Conservation (phyloP, 257 asterid genomes). For the Prunella vulgaris region DNA sequence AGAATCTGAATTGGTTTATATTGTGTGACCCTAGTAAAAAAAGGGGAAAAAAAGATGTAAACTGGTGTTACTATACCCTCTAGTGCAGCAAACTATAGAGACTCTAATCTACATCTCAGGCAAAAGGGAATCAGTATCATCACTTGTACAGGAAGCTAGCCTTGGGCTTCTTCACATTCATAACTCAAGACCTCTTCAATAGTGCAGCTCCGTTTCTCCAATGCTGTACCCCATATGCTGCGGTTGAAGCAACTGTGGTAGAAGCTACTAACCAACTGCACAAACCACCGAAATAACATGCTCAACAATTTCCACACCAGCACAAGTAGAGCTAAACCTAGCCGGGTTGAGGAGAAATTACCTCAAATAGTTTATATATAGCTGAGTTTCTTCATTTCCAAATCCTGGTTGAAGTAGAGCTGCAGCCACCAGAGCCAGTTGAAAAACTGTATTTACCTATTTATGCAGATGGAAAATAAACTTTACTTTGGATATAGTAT, state of each 20-base stretch:
- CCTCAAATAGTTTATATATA: conserved; percentile 65
- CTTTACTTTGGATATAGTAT: background rate
- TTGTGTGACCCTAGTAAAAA: background rate
- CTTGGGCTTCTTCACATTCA: background rate
- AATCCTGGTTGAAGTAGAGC: conserved; percentile 94
- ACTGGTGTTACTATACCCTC: background rate
- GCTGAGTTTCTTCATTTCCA: conserved; percentile 68
- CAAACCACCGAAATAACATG: conserved; percentile 17
- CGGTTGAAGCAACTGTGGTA: conserved; percentile 75
- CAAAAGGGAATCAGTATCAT: background rate
- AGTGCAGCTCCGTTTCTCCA: conserved; percentile 37
- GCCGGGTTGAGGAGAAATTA: conserved; percentile 11
- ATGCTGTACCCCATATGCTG: conserved; percentile 81
- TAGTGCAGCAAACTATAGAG: background rate
- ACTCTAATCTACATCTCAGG: background rate
- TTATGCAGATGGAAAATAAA: background rate
- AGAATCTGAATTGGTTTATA: background rate
- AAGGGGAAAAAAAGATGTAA: no score
- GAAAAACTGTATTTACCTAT: conserved; percentile 88
- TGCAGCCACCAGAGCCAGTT: conserved; percentile 75
- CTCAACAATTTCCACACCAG: conserved; percentile 1
- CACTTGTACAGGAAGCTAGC: background rate
- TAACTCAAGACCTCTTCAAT: conserved; percentile 9
- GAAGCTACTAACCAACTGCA: conserved; percentile 88
- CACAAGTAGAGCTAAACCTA: background rate